These are phyloP conservation scores for Limonomyces culmigenus DNA, from an alignment of 1,284 basidiomycete genomes.

Conservation along the genomic window DNA sequence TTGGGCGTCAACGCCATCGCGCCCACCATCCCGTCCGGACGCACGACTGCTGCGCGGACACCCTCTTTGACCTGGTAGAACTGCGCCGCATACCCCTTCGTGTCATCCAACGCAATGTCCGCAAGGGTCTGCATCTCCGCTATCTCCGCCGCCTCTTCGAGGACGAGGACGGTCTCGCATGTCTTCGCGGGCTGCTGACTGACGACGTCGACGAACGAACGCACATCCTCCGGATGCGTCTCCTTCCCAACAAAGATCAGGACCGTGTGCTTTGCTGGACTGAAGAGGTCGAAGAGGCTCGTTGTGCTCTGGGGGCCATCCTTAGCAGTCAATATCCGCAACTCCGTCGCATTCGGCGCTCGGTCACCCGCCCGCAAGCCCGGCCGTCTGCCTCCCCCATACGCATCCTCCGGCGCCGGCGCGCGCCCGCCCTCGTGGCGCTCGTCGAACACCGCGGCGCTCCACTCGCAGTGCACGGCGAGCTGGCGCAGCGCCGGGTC, in stretches of 20 bases:
- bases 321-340: background rate
- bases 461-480: slow-evolving; percentile 30
- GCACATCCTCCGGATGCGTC: slow-evolving; percentile 1
- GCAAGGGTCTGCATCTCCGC: too few species aligned
- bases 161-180: too few species aligned
- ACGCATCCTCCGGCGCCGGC: slow-evolving; percentile 9
- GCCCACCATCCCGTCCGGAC: too few species aligned
- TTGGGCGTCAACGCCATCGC: too few species aligned
- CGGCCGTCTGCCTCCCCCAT: slow-evolving; percentile 8
- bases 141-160: too few species aligned
- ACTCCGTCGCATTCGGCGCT: slow-evolving; percentile 24
- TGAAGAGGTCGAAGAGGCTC: slow-evolving; percentile 12
- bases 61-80: too few species aligned
- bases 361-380: slow-evolving; percentile 25
- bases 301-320: slow-evolving; percentile 4
- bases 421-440: slow-evolving; percentile 8
- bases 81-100: too few species aligned
- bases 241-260: slow-evolving; percentile 10
- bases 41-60: too few species aligned
- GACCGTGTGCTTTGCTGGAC: slow-evolving; percentile 11
- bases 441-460: slow-evolving; percentile 25
- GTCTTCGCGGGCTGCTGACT: too few species aligned
- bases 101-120: too few species aligned
- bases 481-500: slow-evolving; percentile 16
- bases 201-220: too few species aligned